A percentile compares a stretch with the other conserved stretches of the same genome.
phyloP scores from a whole-genome alignment of 202 grass and related monocot species.

The Hordeum pubiflorum region DNA sequence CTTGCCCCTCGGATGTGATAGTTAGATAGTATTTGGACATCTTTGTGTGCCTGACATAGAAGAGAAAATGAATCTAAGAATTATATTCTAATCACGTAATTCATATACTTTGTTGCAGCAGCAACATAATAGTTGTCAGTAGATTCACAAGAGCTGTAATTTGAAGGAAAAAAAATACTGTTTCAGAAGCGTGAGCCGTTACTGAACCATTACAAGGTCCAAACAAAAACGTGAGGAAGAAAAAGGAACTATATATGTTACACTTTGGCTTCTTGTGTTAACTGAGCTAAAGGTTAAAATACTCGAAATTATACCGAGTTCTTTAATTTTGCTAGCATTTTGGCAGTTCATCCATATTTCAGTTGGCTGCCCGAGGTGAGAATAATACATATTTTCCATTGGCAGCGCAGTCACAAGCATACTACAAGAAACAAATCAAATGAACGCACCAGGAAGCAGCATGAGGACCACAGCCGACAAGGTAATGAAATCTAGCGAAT shows the following conservation, averaged over 20 bases:
- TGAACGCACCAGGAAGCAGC: background rate
- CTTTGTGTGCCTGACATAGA: background rate
- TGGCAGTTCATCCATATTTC: background rate
- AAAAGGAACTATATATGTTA: background rate
- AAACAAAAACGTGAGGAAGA: background rate
- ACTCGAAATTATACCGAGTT: background rate
- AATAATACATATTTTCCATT: background rate
- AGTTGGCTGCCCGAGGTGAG: background rate
- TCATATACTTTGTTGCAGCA: background rate
- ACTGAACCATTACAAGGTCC: background rate
- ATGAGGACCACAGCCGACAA: slow-evolving; percentile 23
- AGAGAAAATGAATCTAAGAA: background rate
- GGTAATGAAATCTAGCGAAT: background rate
- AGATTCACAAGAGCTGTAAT: background rate
- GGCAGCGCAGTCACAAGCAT: background rate
- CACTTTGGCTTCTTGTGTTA: background rate
- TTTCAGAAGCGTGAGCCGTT: background rate
- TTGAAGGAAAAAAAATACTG: background rate
- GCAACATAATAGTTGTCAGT: background rate
- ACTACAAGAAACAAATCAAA: background rate
- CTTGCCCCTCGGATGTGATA: background rate
- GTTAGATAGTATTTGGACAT: background rate
- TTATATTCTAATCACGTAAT: background rate
- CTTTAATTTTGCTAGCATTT: background rate
- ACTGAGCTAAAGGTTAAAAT: background rate